phyloP scores from a whole-genome alignment of 148 eudicot genomes.

The Rhododendron simsii region DNA sequence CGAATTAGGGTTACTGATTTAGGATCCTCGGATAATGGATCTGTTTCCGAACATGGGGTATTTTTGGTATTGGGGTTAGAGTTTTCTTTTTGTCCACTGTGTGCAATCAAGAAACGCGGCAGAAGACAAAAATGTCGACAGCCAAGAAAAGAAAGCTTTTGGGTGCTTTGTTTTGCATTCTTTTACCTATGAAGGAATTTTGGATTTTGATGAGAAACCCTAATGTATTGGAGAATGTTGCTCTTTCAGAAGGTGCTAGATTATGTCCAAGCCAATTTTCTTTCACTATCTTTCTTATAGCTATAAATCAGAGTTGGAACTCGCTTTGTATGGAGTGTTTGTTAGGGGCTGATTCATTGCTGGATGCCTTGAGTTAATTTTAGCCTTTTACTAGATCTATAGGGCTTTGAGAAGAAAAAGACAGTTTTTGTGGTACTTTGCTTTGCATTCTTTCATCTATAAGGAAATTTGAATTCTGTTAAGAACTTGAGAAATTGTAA shows the following conservation, averaged over 20 bases:
- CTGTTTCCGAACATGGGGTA: not conserved
- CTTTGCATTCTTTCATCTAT: not conserved
- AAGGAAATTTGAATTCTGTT: not conserved
- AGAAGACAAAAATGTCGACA: not conserved
- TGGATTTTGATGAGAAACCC: not conserved
- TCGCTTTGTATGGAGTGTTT: not conserved
- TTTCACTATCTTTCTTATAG: not conserved
- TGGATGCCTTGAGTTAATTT: conserved; percentile 7
- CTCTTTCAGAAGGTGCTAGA: not conserved
- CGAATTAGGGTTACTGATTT: conserved; percentile 5
- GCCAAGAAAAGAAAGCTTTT: not conserved
- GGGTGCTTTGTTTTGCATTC: not conserved
- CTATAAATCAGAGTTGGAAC: not conserved
- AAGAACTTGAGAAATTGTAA: not conserved
- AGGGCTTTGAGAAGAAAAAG: conserved; percentile 16
- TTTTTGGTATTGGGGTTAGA: not conserved
- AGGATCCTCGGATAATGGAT: not conserved
- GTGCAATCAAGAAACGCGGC: not conserved
- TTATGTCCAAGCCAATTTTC: not conserved
- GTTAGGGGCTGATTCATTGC: not conserved
- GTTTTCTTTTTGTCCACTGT: not conserved
- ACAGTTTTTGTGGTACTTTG: too few relatives aligned
- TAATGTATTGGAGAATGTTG: not conserved
- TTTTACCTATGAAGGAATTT: not conserved
- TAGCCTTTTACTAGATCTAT: conserved; percentile 25